A percentile compares a stretch with the other conserved stretches of the same genome.
Evolutionary conservation across 257 asterid genomes (phyloP).

Genomic region (Eucommia ulmoides): DNA sequence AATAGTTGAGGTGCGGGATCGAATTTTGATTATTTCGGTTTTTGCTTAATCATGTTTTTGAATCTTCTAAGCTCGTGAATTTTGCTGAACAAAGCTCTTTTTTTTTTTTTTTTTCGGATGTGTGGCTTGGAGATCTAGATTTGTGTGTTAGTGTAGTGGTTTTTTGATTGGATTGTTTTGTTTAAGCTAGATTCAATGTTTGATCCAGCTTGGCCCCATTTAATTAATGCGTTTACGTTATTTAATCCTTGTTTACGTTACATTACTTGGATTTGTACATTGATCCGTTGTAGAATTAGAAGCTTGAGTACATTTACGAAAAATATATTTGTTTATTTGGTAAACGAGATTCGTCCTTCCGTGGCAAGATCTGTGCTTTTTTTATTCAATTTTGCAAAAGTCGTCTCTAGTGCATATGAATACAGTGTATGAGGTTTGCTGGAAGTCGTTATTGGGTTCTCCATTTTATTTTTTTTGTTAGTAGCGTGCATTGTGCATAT

Average conservation of each 20-base stretch:
- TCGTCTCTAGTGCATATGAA: background rate
- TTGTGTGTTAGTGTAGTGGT: no score
- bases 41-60: no score
- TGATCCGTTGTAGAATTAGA: background rate
- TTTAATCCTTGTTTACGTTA: no score
- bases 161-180: background rate
- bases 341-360: background rate
- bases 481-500: background rate
- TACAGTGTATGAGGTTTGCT: background rate
- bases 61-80: no score
- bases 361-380: background rate
- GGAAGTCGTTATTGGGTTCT: background rate
- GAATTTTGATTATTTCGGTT: no score
- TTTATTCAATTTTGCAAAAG: no score
- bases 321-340: background rate
- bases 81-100: background rate
- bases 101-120: background rate
- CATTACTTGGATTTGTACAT: no score
- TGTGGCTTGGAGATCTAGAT: background rate
- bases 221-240: no score
- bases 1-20: background rate
- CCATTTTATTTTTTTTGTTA: background rate
- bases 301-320: background rate
- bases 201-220: no score
- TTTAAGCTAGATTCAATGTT: background rate